Conservation (phyloP, 2,329 filamentous ascomycete species). For the Sclerotinia spermophila region DNA sequence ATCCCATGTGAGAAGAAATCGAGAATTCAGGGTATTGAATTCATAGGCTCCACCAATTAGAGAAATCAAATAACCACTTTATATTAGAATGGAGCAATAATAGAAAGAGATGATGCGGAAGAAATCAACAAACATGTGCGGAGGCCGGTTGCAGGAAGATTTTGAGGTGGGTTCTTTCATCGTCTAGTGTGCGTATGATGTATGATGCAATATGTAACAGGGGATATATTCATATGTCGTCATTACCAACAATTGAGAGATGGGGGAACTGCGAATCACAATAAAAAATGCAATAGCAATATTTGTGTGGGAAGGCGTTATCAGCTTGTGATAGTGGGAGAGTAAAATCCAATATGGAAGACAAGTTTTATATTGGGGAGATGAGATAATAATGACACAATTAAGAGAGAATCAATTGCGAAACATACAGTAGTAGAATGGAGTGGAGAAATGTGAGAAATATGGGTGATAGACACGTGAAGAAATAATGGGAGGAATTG, state of each 20-base stretch:
- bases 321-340: not conserved
- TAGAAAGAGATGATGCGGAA: not conserved
- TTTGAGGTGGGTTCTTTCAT: not conserved
- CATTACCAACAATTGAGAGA: not conserved
- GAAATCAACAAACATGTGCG: not conserved
- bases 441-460: not conserved
- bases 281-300: not conserved
- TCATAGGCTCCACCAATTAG: not conserved
- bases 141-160: not conserved
- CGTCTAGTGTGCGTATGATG: not conserved
- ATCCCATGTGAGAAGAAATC: not conserved
- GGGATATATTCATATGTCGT: not conserved
- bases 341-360: not conserved
- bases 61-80: not conserved
- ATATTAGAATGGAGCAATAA: not conserved
- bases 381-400: not conserved
- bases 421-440: not conserved
- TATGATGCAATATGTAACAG: slow-evolving; percentile 7
- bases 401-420: not conserved
- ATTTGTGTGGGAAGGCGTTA: not conserved
- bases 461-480: not conserved
- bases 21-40: too few species aligned
- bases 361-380: not conserved
- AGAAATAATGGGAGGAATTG: not conserved
- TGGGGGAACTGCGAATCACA: not conserved